These are phyloP conservation scores for Lathyrus tuberosus DNA, from an alignment of 306 rosid genomes.

Conservation along the genomic window DNA sequence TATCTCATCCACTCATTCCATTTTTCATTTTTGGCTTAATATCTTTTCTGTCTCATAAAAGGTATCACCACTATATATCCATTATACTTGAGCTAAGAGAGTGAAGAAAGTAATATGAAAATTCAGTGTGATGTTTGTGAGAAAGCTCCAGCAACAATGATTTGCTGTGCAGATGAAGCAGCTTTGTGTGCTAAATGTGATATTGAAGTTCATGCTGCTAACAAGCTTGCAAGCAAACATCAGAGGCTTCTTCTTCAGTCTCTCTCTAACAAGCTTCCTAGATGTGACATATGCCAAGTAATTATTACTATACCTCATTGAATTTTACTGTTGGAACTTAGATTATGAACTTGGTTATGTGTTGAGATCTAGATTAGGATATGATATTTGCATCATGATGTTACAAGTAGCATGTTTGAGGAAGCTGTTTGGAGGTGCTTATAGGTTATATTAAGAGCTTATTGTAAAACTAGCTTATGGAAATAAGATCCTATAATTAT, in stretches of 20 bases:
- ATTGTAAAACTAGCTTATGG: not conserved
- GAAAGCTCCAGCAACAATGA: constrained; percentile 86
- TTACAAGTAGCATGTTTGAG: not conserved
- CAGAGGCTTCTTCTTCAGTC: constrained; percentile 89
- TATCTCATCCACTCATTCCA: not conserved
- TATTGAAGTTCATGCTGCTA: constrained; percentile 94
- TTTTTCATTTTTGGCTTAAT: not conserved
- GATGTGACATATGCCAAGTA: constrained; percentile 95
- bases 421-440: no score
- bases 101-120: constrained; percentile 53
- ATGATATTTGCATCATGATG: not conserved
- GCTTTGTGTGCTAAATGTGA: constrained; percentile 93
- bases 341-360: not conserved
- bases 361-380: not conserved
- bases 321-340: not conserved
- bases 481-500: not conserved
- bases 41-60: not conserved
- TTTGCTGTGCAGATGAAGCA: constrained; percentile 97
- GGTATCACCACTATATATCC: not conserved
- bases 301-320: constrained; percentile 6
- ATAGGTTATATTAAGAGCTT: not conserved
- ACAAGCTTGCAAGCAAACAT: constrained; percentile 96
- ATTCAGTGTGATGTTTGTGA: constrained; percentile 98
- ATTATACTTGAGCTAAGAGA: not conserved
- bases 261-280: constrained; percentile 85